Conservation (phyloP, 305 asterid species). For the Petunia hybrid region DNA sequence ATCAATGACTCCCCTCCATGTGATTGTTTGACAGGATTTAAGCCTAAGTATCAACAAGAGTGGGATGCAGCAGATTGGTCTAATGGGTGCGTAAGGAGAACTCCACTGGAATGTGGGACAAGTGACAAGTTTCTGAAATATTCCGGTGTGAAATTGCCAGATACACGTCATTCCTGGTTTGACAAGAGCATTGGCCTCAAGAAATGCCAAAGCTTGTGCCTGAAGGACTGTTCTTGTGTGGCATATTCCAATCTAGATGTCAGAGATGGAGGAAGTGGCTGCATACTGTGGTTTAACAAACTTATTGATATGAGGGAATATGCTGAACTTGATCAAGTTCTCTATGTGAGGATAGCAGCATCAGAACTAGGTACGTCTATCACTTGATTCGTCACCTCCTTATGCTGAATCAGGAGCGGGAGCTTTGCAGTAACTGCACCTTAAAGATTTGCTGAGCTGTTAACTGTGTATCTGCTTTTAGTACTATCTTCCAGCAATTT, state of each 20-base stretch:
- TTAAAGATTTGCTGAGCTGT: not conserved
- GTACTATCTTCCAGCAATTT: not conserved
- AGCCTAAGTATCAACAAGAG: conserved; percentile 10
- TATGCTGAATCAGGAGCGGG: not conserved
- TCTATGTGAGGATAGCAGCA: conserved; percentile 49
- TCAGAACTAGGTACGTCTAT: conserved; percentile 39
- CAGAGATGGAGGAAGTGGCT: conserved; percentile 44
- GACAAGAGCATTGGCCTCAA: conserved; percentile 32
- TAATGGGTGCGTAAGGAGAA: conserved; percentile 42
- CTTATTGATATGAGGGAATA: conserved; percentile 43
- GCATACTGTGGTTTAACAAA: conserved; percentile 46
- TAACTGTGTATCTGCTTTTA: not conserved
- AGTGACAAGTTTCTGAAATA: conserved; percentile 42
- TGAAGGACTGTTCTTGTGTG: conserved; percentile 40
- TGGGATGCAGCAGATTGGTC: conserved; percentile 42
- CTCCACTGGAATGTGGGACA: conserved; percentile 23
- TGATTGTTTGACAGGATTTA: conserved; percentile 37
- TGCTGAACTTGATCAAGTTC: conserved; percentile 28
- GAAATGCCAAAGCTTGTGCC: conserved; percentile 40
- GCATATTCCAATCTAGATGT: conserved; percentile 47
- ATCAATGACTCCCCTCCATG: conserved; percentile 30
- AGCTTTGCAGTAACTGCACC: not conserved
- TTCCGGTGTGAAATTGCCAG: conserved; percentile 41
- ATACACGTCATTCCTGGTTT: conserved; percentile 31
- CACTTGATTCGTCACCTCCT: not conserved